Conservation (phyloP, 163 green algal species). For the Scenedesmus sp. region DNA sequence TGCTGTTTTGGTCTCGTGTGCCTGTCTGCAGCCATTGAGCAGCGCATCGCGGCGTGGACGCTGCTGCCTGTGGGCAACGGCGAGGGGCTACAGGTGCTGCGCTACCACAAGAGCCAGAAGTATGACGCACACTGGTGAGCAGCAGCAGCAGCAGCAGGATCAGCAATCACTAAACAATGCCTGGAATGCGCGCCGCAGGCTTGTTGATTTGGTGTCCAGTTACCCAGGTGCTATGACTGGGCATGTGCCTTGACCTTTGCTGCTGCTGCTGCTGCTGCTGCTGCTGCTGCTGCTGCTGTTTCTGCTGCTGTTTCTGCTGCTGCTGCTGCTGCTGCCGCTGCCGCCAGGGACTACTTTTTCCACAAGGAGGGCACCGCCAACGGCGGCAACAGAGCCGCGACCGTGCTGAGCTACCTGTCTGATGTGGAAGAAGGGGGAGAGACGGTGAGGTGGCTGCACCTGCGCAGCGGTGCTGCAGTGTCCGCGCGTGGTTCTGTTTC, state of each 20-base stretch:
- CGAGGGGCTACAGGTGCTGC: conserved; percentile 68
- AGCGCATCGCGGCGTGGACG: conserved; percentile 50
- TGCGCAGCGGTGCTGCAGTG: no score
- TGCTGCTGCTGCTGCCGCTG: not conserved
- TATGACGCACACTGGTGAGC: conserved; percentile 42
- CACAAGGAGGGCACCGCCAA: conserved; percentile 41
- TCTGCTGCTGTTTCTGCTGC: not conserved
- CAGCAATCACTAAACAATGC: no score
- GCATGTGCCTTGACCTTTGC: no score
- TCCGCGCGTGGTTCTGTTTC: no score
- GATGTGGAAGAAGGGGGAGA: conserved; percentile 69
- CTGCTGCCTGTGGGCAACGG: conserved; percentile 38
- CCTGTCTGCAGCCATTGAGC: not conserved
- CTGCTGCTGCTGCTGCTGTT: not conserved
- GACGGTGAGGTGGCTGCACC: conserved; percentile 42
- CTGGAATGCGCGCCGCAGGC: no score
- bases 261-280: no score
- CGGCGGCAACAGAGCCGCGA: conserved; percentile 66
- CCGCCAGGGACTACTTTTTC: conserved; percentile 56
- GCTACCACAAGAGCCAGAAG: conserved; percentile 36
- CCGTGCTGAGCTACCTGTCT: conserved; percentile 75
- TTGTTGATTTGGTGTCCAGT: no score
- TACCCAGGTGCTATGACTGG: no score
- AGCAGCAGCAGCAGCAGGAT: not conserved
- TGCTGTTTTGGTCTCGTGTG: not conserved